Evolutionary conservation across 495 filamentous ascomycete species (phyloP).

Genomic region (Haplographium delicatum): DNA sequence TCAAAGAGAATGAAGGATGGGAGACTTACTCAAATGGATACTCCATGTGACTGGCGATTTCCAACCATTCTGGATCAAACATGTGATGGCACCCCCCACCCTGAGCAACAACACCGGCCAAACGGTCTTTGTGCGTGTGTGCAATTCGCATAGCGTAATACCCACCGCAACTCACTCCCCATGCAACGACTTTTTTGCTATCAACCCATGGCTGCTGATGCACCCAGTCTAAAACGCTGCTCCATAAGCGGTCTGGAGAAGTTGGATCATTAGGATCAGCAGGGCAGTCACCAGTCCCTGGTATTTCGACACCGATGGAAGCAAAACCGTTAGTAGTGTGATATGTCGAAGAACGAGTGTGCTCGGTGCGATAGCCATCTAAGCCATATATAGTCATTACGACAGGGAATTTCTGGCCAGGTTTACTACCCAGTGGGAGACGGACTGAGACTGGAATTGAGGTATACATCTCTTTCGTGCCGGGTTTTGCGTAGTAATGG

Average conservation of each 20-base stretch:
- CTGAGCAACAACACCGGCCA: conserved; percentile 60
- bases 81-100: conserved; percentile 69
- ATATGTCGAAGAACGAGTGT: not conserved
- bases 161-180: conserved; percentile 68
- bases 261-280: conserved; percentile 47
- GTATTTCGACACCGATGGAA: conserved; percentile 62
- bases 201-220: conserved; percentile 18
- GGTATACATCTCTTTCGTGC: too few relatives aligned
- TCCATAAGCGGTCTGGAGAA: conserved; percentile 51
- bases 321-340: conserved; percentile 40
- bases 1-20: too few relatives aligned
- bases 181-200: conserved; percentile 42
- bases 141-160: conserved; percentile 71
- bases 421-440: not conserved
- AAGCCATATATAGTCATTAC: not conserved
- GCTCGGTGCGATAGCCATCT: not conserved
- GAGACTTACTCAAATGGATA: too few relatives aligned
- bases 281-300: conserved; percentile 71
- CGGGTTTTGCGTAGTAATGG: too few relatives aligned
- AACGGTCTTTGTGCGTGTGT: conserved; percentile 55
- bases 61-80: conserved; percentile 53
- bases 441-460: not conserved
- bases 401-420: not conserved
- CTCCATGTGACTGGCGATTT: not conserved
- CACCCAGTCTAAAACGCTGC: conserved; percentile 43